Conservation (phyloP, 345 rosid genomes). For the Fremontodendron californicum region DNA sequence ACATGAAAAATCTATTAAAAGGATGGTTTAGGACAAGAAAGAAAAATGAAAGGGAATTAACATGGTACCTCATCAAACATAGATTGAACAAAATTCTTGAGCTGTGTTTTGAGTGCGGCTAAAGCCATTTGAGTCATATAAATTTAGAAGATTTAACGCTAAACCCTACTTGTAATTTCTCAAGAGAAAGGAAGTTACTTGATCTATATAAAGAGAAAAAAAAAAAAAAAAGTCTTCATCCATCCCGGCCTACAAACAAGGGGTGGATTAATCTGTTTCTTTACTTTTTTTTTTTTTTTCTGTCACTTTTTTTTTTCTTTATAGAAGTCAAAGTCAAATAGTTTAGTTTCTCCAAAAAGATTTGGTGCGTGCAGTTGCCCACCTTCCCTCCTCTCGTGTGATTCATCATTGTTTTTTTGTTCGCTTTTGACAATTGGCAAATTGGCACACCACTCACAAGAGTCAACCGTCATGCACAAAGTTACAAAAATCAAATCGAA, state of each 20-base stretch:
- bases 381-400: background rate
- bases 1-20: background rate
- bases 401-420: background rate
- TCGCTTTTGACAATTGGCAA: background rate
- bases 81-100: slow-evolving; percentile 10
- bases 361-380: slow-evolving; percentile 14
- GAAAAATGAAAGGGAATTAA: background rate
- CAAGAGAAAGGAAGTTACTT: background rate
- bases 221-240: background rate
- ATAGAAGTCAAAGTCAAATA: slow-evolving; percentile 12
- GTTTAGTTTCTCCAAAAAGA: background rate
- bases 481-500: too few relatives aligned
- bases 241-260: background rate
- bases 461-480: too few relatives aligned
- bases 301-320: background rate
- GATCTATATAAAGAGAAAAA: background rate
- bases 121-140: background rate
- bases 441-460: background rate
- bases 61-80: slow-evolving; percentile 12
- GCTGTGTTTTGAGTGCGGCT: slow-evolving; percentile 8
- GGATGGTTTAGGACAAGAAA: background rate
- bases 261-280: background rate
- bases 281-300: background rate
- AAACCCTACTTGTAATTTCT: background rate
- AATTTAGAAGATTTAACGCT: background rate